A percentile compares a stretch with the other conserved stretches of the same genome.
Evolutionary conservation across 805 yeast genomes (phyloP).

Genomic region (Myxozyma geophila): DNA sequence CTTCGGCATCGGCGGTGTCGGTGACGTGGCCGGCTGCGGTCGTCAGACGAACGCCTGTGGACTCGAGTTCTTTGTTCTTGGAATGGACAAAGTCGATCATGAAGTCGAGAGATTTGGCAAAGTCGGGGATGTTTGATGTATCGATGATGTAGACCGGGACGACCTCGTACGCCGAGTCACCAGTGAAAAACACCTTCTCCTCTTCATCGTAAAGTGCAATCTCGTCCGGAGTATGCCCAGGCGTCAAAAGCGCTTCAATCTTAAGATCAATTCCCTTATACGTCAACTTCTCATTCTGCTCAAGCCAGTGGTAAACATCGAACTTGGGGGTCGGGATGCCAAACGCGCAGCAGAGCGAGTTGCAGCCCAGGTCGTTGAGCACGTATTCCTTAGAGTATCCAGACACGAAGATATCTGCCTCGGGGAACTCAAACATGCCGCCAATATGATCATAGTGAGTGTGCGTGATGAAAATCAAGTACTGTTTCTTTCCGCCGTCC

Average conservation of each 20-base stretch:
- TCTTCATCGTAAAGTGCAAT: slow-evolving; percentile 34
- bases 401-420: slow-evolving; percentile 29
- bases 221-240: slow-evolving; percentile 35
- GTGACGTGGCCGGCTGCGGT: slow-evolving; percentile 34
- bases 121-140: slow-evolving; percentile 31
- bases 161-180: slow-evolving; percentile 30
- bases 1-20: slow-evolving; percentile 29
- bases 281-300: slow-evolving; percentile 28
- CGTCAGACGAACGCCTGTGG: slow-evolving; percentile 20
- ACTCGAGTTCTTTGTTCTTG: slow-evolving; percentile 24
- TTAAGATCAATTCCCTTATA: slow-evolving; percentile 29
- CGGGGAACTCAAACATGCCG: slow-evolving; percentile 29
- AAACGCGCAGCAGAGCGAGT: slow-evolving; percentile 34
- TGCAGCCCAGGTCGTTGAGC: slow-evolving; percentile 33
- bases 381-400: slow-evolving; percentile 32
- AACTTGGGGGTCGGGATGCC: slow-evolving; percentile 33
- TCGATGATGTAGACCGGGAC: slow-evolving; percentile 34
- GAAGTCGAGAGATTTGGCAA: slow-evolving; percentile 21
- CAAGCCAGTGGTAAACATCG: slow-evolving; percentile 31
- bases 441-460: slow-evolving; percentile 36
- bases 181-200: slow-evolving; percentile 32
- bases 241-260: slow-evolving; percentile 29
- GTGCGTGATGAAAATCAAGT: slow-evolving; percentile 32
- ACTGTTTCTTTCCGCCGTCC: slow-evolving; percentile 30
- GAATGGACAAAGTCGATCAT: slow-evolving; percentile 22